Conservation (phyloP, 208 protist genomes). For the Trypanosomatidae sp. region DNA sequence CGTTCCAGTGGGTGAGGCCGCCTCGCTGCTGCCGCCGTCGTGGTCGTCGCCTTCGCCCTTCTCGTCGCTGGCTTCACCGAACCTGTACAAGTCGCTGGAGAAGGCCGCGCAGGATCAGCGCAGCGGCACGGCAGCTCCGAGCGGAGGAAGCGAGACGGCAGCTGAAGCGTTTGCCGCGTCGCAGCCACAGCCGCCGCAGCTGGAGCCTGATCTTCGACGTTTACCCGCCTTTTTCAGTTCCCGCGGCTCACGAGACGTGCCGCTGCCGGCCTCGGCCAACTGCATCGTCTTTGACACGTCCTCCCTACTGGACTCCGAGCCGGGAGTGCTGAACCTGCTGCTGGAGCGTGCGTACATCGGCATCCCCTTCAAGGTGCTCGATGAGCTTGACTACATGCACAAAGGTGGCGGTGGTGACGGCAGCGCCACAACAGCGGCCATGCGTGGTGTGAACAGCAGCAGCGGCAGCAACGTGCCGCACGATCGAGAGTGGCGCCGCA, state of each 20-base stretch:
- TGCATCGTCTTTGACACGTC: constrained; percentile 82
- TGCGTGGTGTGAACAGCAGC: neutral
- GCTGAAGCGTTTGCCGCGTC: too few species aligned
- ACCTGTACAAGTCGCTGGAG: constrained; percentile 6
- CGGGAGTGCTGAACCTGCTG: constrained; percentile 44
- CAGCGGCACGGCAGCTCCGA: neutral
- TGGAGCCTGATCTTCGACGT: too few species aligned
- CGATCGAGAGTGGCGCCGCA: constrained; percentile 32
- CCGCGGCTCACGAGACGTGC: neutral
- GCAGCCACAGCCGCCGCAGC: too few species aligned
- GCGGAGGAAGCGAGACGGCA: neutral
- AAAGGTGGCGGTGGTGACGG: constrained; percentile 21
- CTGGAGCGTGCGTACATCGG: constrained; percentile 53
- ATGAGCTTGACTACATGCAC: constrained; percentile 75
- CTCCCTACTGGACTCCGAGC: constrained; percentile 52
- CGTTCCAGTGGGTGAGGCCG: constrained; percentile 13
- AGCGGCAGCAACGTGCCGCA: too few species aligned
- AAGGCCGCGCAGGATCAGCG: neutral
- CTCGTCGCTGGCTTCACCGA: constrained; percentile 13
- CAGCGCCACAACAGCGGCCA: neutral
- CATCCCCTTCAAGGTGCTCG: constrained; percentile 70
- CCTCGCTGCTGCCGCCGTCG: constrained; percentile 13
- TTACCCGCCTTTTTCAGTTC: too few species aligned
- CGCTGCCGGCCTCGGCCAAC: neutral
- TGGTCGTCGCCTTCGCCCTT: constrained; percentile 24